These are phyloP conservation scores for Puccinia triticina DNA, from an alignment of 1,284 basidiomycete genomes.

Conservation along the genomic window DNA sequence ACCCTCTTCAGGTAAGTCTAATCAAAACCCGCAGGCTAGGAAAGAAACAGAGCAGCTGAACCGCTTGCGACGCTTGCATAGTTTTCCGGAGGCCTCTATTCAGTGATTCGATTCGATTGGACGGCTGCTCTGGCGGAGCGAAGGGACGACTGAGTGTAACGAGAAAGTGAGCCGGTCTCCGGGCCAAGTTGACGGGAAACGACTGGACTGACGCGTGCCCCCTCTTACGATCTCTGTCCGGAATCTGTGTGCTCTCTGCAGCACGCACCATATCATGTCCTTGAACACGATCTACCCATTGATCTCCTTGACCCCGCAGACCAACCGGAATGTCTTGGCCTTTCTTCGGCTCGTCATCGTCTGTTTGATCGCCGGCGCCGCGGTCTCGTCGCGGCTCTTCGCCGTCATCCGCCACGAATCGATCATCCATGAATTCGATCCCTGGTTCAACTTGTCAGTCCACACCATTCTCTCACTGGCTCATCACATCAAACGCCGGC, in stretches of 20 bases:
- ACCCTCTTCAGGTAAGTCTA: too few species aligned
- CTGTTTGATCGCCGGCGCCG: constrained; percentile 67
- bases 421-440: constrained; percentile 99
- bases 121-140: background rate
- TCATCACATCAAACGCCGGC: background rate
- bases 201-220: background rate
- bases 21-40: too few species aligned
- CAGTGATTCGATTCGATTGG: background rate
- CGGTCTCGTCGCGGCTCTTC: constrained; percentile 92
- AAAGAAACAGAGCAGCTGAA: background rate
- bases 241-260: too few species aligned
- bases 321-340: constrained; percentile 40
- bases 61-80: background rate
- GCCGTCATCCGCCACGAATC: constrained; percentile 98
- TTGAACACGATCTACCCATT: constrained; percentile 50
- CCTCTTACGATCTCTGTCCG: background rate
- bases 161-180: background rate
- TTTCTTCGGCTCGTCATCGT: constrained; percentile 56
- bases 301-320: constrained; percentile 35
- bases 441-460: constrained; percentile 94
- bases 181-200: too few species aligned
- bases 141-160: background rate
- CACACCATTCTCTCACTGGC: constrained; percentile 32
- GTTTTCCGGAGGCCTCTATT: background rate
- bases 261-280: constrained; percentile 16